Evolutionary conservation across 1,284 basidiomycete genomes (phyloP).

Genomic region (Porodaedalea pini): DNA sequence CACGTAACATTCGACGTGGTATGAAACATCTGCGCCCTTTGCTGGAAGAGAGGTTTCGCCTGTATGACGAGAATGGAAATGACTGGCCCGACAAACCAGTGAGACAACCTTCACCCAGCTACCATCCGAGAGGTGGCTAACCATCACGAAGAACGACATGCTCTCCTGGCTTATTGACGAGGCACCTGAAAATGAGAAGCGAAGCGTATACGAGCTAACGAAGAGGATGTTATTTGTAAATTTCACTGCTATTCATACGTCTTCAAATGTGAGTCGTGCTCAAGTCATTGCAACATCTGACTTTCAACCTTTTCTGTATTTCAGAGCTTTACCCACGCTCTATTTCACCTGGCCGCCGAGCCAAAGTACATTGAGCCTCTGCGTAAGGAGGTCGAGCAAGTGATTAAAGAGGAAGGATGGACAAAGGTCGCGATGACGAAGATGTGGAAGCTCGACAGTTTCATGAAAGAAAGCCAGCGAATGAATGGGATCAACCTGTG

Average conservation of each 20-base stretch:
- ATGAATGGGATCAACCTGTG: conserved; percentile 29
- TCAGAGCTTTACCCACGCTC: conserved; percentile 35
- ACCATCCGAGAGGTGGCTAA: conserved; percentile 33
- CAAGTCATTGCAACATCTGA: conserved; percentile 24
- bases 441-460: conserved; percentile 48
- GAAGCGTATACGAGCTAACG: conserved; percentile 19
- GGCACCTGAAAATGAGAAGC: conserved; percentile 11
- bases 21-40: conserved; percentile 25
- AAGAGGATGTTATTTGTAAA: conserved; percentile 28
- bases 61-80: conserved; percentile 24
- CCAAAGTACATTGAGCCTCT: conserved; percentile 40
- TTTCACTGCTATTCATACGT: conserved; percentile 33
- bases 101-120: not conserved
- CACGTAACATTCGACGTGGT: conserved; percentile 13
- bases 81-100: conserved; percentile 27
- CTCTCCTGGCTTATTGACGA: conserved; percentile 19
- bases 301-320: conserved; percentile 21
- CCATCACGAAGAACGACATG: conserved; percentile 21
- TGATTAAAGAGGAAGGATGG: conserved; percentile 40
- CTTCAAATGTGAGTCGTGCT: conserved; percentile 24
- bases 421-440: conserved; percentile 40
- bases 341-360: conserved; percentile 41
- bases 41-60: conserved; percentile 25
- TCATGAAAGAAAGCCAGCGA: conserved; percentile 44
- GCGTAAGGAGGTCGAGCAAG: conserved; percentile 42